Percentiles rank a stretch among this genome's conserved stretches.
Evolutionary conservation across 148 eudicot species (phyloP).

Genomic region (Spergularia bocconei): DNA sequence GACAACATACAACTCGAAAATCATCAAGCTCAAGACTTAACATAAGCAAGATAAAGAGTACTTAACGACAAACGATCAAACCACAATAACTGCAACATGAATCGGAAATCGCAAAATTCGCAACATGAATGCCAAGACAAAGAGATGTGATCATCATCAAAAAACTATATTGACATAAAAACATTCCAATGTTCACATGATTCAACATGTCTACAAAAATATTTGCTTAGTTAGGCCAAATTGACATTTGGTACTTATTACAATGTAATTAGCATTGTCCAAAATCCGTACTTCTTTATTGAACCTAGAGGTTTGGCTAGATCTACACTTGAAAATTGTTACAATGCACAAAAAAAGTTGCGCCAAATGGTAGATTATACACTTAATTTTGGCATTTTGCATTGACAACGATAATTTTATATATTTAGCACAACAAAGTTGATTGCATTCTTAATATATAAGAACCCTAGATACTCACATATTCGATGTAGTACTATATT

Average conservation of each 20-base stretch:
- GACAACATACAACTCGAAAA: no score
- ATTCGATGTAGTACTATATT: neutral
- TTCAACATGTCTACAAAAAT: conserved; percentile 3
- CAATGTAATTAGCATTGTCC: neutral
- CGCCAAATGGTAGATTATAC: neutral
- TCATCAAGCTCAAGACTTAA: no score
- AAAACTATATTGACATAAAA: neutral
- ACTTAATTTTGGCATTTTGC: neutral
- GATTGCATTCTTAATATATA: neutral
- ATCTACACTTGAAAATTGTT: conserved; percentile 6
- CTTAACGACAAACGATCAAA: no score
- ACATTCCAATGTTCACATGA: conserved; percentile 19
- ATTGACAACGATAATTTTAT: neutral
- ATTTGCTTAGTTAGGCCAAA: neutral
- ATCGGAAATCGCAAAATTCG: no score
- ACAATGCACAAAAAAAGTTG: conserved; percentile 5
- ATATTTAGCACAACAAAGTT: conserved; percentile 5
- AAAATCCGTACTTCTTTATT: conserved; percentile 12
- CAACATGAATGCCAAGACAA: neutral
- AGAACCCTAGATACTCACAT: neutral
- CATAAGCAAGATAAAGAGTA: no score
- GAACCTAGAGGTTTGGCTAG: conserved; percentile 8
- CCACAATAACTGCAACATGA: no score
- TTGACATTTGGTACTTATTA: conserved; percentile 15
- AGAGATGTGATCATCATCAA: neutral